phyloP scores from a whole-genome alignment of 2,329 filamentous ascomycete genomes.

The Fusarium sp. region DNA sequence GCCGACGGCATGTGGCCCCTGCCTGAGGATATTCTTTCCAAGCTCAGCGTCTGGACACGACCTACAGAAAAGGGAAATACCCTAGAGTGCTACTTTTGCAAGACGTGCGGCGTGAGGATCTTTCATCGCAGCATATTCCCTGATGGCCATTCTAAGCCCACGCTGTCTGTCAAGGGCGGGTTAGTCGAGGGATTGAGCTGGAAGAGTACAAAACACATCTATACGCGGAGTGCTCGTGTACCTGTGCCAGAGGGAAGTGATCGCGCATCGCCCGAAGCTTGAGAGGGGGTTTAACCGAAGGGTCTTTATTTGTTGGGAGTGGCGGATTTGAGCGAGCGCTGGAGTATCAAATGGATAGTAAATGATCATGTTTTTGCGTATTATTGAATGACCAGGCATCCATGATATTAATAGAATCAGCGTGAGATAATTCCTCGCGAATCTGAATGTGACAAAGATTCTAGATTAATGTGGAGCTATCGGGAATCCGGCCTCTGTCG shows the following conservation, averaged over 20 bases:
- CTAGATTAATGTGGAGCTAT: neutral
- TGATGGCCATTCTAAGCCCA: conserved; percentile 56
- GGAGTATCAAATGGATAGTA: neutral
- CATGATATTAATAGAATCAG: neutral
- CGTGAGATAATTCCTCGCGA: neutral
- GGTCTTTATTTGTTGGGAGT: neutral
- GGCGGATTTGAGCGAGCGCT: neutral
- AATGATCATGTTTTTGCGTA: neutral
- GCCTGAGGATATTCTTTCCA: conserved; percentile 50
- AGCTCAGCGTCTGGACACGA: conserved; percentile 57
- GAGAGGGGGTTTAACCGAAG: neutral
- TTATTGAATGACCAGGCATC: neutral
- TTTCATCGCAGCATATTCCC: conserved; percentile 59
- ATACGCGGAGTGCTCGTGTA: conserved; percentile 60
- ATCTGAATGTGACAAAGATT: neutral
- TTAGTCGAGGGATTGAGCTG: conserved; percentile 60
- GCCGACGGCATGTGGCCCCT: conserved; percentile 60
- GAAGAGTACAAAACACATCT: conserved; percentile 61
- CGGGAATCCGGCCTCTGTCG: conserved; percentile 32
- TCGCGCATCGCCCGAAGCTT: conserved; percentile 32
- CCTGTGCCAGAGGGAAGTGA: conserved; percentile 58
- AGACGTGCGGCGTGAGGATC: conserved; percentile 62
- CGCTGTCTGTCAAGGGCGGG: conserved; percentile 64
- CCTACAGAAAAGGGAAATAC: conserved; percentile 58
- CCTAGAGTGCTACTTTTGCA: conserved; percentile 61